These are phyloP conservation scores for Picocystis salinarum DNA, from an alignment of 139 green algal species.

Conservation along the genomic window DNA sequence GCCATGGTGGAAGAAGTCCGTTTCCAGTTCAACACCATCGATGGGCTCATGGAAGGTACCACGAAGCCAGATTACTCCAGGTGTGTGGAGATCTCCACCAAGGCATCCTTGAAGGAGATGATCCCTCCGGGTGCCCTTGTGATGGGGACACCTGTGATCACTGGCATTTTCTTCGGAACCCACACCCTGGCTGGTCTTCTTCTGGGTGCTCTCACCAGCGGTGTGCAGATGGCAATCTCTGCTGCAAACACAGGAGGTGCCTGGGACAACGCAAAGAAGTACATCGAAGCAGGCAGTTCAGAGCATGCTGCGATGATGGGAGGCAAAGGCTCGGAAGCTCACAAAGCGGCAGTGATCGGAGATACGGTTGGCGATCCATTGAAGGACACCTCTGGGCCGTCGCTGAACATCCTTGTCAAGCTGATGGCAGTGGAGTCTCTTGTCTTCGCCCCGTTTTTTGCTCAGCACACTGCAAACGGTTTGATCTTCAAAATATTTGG, in stretches of 20 bases:
- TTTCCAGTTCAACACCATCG: slow-evolving; percentile 83
- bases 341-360: slow-evolving; percentile 94
- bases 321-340: slow-evolving; percentile 84
- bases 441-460: slow-evolving; percentile 69
- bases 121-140: slow-evolving; percentile 75
- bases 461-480: not conserved
- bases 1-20: slow-evolving; percentile 73
- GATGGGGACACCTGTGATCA: slow-evolving; percentile 73
- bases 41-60: slow-evolving; percentile 80
- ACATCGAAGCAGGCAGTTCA: slow-evolving; percentile 40
- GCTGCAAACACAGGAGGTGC: slow-evolving; percentile 94
- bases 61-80: slow-evolving; percentile 63
- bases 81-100: slow-evolving; percentile 80
- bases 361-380: slow-evolving; percentile 97
- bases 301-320: slow-evolving; percentile 77
- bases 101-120: slow-evolving; percentile 81
- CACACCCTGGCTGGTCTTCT: slow-evolving; percentile 64
- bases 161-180: slow-evolving; percentile 57
- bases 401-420: slow-evolving; percentile 99
- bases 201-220: slow-evolving; percentile 71
- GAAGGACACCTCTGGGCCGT: slow-evolving; percentile 79
- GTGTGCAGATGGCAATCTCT: slow-evolving; percentile 88
- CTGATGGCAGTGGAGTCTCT: slow-evolving; percentile 94
- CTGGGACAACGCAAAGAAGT: slow-evolving; percentile 99
- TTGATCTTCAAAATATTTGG: slow-evolving; percentile 3